A percentile compares a stretch with the other conserved stretches of the same genome.
These are phyloP conservation scores for Scutellaria barbata DNA, from an alignment of 257 asterid species.

Conservation along the genomic window DNA sequence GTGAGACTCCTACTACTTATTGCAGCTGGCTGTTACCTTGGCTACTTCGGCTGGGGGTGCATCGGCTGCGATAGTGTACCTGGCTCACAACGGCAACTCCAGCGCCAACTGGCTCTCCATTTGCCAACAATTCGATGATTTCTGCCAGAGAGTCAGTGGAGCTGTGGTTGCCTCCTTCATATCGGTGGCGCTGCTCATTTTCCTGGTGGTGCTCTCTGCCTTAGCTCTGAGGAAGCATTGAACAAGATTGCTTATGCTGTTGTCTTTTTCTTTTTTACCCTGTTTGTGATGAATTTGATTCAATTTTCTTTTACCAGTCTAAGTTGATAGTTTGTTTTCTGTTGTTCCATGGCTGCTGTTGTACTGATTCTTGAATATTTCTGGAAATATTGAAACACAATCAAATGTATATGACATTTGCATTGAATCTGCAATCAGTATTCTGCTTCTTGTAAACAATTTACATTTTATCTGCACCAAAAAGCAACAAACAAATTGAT, in stretches of 20 bases:
- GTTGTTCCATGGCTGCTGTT: slow-evolving; percentile 7
- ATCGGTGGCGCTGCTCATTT: slow-evolving; percentile 47
- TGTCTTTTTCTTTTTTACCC: neutral
- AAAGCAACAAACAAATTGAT: slow-evolving; percentile 41
- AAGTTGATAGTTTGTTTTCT: slow-evolving; percentile 26
- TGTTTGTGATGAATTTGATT: slow-evolving; percentile 18
- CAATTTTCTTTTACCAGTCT: neutral
- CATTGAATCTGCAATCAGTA: slow-evolving; percentile 8
- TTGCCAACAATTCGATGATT: slow-evolving; percentile 75
- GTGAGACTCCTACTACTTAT: neutral
- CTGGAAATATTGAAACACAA: slow-evolving; percentile 19
- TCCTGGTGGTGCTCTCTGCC: slow-evolving; percentile 63
- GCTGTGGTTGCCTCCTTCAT: slow-evolving; percentile 71
- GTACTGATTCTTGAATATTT: neutral
- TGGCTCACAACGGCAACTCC: slow-evolving; percentile 76
- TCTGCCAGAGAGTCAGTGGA: slow-evolving; percentile 72
- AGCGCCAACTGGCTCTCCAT: slow-evolving; percentile 84
- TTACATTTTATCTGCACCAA: slow-evolving; percentile 23
- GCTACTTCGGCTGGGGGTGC: slow-evolving; percentile 71
- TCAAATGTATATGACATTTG: slow-evolving; percentile 32
- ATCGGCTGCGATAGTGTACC: slow-evolving; percentile 78
- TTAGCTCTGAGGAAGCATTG: slow-evolving; percentile 47
- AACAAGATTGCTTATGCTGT: neutral
- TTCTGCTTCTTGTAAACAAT: neutral
- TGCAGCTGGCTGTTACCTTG: slow-evolving; percentile 61